These are phyloP conservation scores for Pezicula rhizophila DNA, from an alignment of 2,329 filamentous ascomycete species.

Conservation along the genomic window DNA sequence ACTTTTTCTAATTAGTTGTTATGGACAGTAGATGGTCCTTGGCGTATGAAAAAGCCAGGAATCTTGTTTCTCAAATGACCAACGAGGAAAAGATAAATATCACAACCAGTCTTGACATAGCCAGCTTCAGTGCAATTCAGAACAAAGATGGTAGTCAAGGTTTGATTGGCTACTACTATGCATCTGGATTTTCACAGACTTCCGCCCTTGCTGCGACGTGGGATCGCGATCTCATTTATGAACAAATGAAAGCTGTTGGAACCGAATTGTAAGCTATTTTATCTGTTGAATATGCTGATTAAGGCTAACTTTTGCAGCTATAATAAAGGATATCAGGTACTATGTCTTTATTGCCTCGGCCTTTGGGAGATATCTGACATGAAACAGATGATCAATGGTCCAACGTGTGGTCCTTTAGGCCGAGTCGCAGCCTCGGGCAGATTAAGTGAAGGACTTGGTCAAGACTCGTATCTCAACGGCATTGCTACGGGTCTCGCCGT, in stretches of 20 bases:
- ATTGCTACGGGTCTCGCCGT: background rate
- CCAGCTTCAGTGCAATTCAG: conserved; percentile 6
- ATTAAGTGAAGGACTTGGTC: conserved; percentile 56
- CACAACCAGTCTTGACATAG: conserved; percentile 1
- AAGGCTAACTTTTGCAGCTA: background rate
- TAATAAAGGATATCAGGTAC: background rate
- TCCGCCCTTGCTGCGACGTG: conserved; percentile 52
- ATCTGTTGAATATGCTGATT: background rate
- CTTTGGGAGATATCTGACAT: too few relatives aligned
- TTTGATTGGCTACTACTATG: conserved; percentile 43
- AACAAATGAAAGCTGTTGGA: background rate
- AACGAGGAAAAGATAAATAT: conserved; percentile 63
- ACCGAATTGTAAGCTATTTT: background rate
- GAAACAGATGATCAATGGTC: conserved; percentile 26
- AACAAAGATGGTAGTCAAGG: conserved; percentile 17
- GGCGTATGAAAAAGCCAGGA: conserved; percentile 62
- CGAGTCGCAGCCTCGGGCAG: conserved; percentile 55
- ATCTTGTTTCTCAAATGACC: conserved; percentile 65
- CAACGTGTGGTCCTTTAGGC: conserved; percentile 63
- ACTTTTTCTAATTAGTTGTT: background rate
- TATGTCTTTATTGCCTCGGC: background rate
- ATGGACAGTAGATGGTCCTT: conserved; percentile 46
- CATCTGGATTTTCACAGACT: conserved; percentile 60
- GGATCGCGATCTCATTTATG: background rate
- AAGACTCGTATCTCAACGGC: conserved; percentile 31